phyloP scores from a whole-genome alignment of 441 rosid species.

The Gossypium schwendimanii region DNA sequence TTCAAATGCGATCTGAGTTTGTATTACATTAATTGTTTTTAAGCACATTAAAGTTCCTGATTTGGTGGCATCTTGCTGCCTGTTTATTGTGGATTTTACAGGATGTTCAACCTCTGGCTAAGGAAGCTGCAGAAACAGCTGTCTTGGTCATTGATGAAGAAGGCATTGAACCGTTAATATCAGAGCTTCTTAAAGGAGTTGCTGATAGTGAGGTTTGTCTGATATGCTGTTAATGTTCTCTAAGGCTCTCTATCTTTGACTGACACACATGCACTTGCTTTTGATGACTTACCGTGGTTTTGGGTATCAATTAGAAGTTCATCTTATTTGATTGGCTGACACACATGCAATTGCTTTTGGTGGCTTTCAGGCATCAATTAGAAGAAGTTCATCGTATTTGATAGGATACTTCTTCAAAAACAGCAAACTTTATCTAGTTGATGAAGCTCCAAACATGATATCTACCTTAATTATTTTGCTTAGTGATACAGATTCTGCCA shows the following conservation, averaged over 20 bases:
- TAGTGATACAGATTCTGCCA: constrained; percentile 80
- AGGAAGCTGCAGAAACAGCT: constrained; percentile 90
- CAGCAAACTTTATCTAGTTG: constrained; percentile 90
- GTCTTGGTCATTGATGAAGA: constrained; percentile 89
- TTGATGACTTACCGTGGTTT: constrained; percentile 17
- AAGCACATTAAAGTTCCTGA: not conserved
- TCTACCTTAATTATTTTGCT: constrained; percentile 83
- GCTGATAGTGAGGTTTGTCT: constrained; percentile 63
- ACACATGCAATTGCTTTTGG: not conserved
- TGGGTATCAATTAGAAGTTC: constrained; percentile 88
- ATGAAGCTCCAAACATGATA: constrained; percentile 96
- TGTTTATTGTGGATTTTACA: constrained; percentile 24
- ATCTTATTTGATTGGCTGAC: constrained; percentile 51
- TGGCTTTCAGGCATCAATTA: constrained; percentile 64
- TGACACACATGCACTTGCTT: constrained; percentile 8
- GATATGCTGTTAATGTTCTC: not conserved
- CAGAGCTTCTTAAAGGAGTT: constrained; percentile 90
- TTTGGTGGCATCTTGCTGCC: not conserved
- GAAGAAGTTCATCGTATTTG: constrained; percentile 85
- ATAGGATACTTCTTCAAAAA: constrained; percentile 89
- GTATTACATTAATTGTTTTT: not conserved
- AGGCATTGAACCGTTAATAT: constrained; percentile 70
- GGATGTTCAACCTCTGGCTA: constrained; percentile 87
- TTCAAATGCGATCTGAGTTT: not conserved
- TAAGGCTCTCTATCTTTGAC: not conserved